Base-by-base conservation (phyloP, 1,284 basidiomycete genomes). In the Takashimella koratensis region DNA sequence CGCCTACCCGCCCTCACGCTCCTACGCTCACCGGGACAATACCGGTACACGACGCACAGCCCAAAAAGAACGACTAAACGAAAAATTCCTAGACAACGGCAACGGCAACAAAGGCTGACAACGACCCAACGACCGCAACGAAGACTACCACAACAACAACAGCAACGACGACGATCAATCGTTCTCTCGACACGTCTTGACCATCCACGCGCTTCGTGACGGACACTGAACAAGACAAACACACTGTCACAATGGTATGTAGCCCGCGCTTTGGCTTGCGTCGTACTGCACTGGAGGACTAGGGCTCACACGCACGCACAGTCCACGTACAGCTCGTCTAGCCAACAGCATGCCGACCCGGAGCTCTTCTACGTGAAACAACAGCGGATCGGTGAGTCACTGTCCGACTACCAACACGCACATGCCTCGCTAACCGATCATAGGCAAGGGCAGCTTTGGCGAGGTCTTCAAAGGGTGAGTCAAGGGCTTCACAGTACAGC, bases 331-430 rank as follows among this genome's bases (percentile, higher is more conserved):
- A 36, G 30, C 30, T 36, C 30, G 8, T 36, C 30, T 36, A 36
- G 30, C 30, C 30, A 36, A 43, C 42, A 43, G 20, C 68, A 73
- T 51, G 70, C 72, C 70, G 93, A 97, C 80, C 93, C 93, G 56
- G 91, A 95, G 75, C 88, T 92, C 61, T 84, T 91, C 69, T 98
- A 97, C 74, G 92, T 96, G 62, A 90, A 88, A 73, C 94, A 98
- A 79, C 89, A 95, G 76, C 84, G 91, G 69, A 97, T 98, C 68
- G 92, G 91, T 94, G 63, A 57, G 83, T 79, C 50, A 16, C 16
- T 8, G 19, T 5, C 30, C 6, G n/a, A n/a, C n/a, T n/a, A n/a
- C n/a, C n/a, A 16, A 27, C 25, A 16, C 16, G 30, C 8, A 36
- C 10, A 36, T 8, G 8, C 30, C 30, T 36, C n/a, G n/a, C n/a